A percentile compares a stretch with the other conserved stretches of the same genome.
Evolutionary conservation across 169 alveolate genomes (phyloP).

Genomic region (Neospora caninum): DNA sequence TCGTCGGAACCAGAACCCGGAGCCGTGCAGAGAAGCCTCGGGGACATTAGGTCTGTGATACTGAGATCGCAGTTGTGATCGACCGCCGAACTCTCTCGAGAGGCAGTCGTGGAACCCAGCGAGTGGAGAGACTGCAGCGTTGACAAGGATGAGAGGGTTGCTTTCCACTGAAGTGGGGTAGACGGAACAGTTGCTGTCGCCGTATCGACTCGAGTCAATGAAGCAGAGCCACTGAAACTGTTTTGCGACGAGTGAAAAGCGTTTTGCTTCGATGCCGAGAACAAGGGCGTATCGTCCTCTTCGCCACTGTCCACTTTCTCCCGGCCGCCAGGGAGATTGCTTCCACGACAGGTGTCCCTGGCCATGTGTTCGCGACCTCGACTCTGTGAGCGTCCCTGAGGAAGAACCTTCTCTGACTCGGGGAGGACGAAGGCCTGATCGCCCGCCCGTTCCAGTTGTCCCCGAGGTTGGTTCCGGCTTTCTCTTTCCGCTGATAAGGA

Average conservation of each 20-base stretch:
- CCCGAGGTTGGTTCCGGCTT: not conserved
- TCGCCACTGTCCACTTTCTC: not conserved
- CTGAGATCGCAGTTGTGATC: not conserved
- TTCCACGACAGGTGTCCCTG: not conserved
- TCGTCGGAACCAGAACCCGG: too few species aligned
- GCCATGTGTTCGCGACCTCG: not conserved
- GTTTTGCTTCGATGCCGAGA: not conserved
- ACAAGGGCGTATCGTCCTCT: not conserved
- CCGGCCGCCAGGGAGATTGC: not conserved
- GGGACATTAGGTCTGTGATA: not conserved
- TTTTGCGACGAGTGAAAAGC: not conserved
- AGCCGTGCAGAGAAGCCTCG: not conserved
- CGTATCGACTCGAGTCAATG: not conserved
- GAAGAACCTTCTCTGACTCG: not conserved
- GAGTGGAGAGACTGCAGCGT: not conserved
- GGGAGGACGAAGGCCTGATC: not conserved
- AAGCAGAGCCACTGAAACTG: not conserved
- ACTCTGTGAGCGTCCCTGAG: not conserved
- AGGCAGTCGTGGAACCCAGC: not conserved
- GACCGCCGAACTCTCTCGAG: not conserved
- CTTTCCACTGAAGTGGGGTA: conserved; percentile 1
- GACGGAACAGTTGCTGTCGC: conserved; percentile 17
- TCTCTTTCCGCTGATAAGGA: not conserved
- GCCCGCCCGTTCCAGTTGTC: not conserved
- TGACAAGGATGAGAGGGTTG: not conserved